Base-by-base conservation (phyloP, 192 early-diverging fungal species). In the Coemansia sp. region DNA sequence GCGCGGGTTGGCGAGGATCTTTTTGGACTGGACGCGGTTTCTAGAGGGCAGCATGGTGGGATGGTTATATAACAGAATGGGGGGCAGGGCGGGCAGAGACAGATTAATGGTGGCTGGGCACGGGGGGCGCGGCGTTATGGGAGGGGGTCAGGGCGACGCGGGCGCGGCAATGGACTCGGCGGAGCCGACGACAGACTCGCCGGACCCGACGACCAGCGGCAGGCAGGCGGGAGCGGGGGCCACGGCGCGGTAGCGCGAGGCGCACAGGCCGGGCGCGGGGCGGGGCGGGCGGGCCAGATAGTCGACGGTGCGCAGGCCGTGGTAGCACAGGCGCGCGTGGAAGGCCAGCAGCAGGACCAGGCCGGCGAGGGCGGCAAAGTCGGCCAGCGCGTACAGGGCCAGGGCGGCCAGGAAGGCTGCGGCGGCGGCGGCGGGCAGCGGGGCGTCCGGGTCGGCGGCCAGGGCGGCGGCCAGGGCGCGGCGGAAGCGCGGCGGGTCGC, bases 321-420 rank as follows among this genome's bases (percentile, higher is more conserved):
- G 36, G 47, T 62, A 64, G 57, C 69, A 57, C 25, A 72, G 41
- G 46, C 55, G 64, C 12, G 60, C 30, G 35, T 78, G 75, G 50
- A 72, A 68, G 12, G 32, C 62, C 27, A 78, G 55, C 14, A 78
- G 58, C 40, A 65, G 41, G 1, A 52, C 17, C 21, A 72, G 35
- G n/a, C 62, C 75, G 17, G 61, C 27, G 9, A 69, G 40, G 0
- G 55, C 61, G 2, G n/a, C 45, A 38, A 64, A 46, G 21, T 58
- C 58, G 6, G 61, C 35, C 22, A 72, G 39, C 20, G 64, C 54
- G 34, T 52, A 67, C 11, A 61, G 26, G 11, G 46, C 61, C 17
- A 78, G 53, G 34, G 62, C 28, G 2, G 27, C 39, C 15, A 75
- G 53, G 34, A 67, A 56, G 42, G 34, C 56, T 12, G 53, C 52